phyloP scores from a whole-genome alignment of 768 basidiomycete species.

The Calocybe indica region DNA sequence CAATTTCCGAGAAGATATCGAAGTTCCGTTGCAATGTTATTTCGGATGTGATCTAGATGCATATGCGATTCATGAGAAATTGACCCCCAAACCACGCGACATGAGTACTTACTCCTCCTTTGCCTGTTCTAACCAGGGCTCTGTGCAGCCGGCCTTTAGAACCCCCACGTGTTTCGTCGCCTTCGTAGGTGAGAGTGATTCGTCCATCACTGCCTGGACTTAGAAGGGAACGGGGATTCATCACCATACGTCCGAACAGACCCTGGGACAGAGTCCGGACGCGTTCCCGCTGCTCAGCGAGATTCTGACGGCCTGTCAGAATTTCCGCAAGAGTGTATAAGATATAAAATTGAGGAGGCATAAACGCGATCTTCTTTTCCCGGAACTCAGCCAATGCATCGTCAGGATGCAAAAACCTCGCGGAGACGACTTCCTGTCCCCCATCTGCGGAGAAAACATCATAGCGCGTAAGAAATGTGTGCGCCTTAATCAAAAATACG shows the following conservation, averaged over 20 bases:
- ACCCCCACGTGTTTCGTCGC: conserved; percentile 64
- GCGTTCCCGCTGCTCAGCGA: conserved; percentile 37
- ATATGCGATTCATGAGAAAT: not conserved
- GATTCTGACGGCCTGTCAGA: conserved; percentile 35
- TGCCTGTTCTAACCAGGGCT: conserved; percentile 38
- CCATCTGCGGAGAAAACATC: conserved; percentile 34
- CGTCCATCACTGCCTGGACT: conserved; percentile 37
- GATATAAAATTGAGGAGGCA: conserved; percentile 76
- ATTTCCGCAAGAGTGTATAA: conserved; percentile 53
- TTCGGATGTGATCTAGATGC: conserved; percentile 39
- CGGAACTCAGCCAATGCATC: conserved; percentile 47
- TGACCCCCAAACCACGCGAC: not conserved
- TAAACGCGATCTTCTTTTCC: conserved; percentile 46
- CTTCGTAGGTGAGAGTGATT: conserved; percentile 56
- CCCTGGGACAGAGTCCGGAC: conserved; percentile 44
- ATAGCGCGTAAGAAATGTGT: not conserved
- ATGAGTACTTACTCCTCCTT: conserved; percentile 41
- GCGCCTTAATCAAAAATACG: not conserved
- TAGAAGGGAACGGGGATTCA: conserved; percentile 42
- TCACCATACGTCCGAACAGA: conserved; percentile 53
- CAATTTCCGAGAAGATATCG: conserved; percentile 54
- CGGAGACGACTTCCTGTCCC: conserved; percentile 62
- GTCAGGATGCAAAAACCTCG: conserved; percentile 57
- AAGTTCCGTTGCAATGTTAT: conserved; percentile 58
- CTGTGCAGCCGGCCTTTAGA: conserved; percentile 56